These are phyloP conservation scores for Xerocomus potaroensis DNA, from an alignment of 768 basidiomycete genomes.

Conservation along the genomic window DNA sequence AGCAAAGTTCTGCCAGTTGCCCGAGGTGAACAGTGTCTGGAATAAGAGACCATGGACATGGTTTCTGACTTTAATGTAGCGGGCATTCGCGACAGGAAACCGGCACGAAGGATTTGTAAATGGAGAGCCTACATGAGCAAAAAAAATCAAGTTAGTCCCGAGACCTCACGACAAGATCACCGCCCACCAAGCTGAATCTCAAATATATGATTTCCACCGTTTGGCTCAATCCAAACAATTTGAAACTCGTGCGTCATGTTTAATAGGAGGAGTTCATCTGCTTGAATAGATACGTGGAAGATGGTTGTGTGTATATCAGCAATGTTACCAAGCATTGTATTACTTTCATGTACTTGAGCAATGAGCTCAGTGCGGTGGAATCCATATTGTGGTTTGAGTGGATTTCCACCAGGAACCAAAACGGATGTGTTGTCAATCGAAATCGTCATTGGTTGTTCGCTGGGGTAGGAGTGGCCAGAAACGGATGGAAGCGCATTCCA, in stretches of 20 bases:
- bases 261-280: constrained; percentile 39
- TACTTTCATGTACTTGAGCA: not conserved
- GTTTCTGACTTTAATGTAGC: constrained; percentile 51
- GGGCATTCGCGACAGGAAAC: constrained; percentile 40
- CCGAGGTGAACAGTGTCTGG: not conserved
- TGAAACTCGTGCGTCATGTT: constrained; percentile 60
- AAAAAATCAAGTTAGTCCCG: too few relatives aligned
- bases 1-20: constrained; percentile 57
- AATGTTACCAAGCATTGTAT: not conserved
- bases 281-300: constrained; percentile 49
- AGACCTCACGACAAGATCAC: not conserved
- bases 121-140: constrained; percentile 39
- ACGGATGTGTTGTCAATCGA: constrained; percentile 50
- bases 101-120: constrained; percentile 49
- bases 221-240: constrained; percentile 58
- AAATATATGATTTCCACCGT: constrained; percentile 57
- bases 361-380: not conserved
- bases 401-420: constrained; percentile 47
- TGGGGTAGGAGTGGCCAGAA: constrained; percentile 17
- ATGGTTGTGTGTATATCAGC: constrained; percentile 34
- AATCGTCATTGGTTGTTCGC: constrained; percentile 49
- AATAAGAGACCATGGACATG: constrained; percentile 13
- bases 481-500: constrained; percentile 32
- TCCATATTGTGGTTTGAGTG: constrained; percentile 30
- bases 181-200: constrained; percentile 51